phyloP scores from a whole-genome alignment of 495 filamentous ascomycete species.

The Aspergillus affinis region DNA sequence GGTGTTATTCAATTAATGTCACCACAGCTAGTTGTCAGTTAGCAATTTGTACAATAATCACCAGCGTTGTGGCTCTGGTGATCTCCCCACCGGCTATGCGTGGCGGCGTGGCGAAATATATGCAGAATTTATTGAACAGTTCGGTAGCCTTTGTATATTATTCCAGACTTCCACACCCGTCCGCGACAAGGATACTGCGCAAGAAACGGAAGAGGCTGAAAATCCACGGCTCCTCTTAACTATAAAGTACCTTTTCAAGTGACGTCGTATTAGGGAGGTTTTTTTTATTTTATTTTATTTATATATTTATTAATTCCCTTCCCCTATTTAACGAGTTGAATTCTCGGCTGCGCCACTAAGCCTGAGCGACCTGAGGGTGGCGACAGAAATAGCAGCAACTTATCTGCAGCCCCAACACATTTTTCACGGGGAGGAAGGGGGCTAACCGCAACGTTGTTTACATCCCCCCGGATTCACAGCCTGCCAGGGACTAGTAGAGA shows the following conservation, averaged over 20 bases:
- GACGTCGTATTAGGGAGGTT: too few species aligned
- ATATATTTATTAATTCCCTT: neutral
- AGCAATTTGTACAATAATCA: neutral
- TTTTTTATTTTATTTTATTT: neutral
- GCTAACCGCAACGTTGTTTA: constrained; percentile 11
- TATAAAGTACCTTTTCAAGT: constrained; percentile 11
- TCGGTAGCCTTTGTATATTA: neutral
- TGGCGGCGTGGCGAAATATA: neutral
- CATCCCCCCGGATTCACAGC: constrained; percentile 23
- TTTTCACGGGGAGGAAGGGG: constrained; percentile 10
- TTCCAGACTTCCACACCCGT: neutral
- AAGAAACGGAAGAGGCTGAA: constrained; percentile 14
- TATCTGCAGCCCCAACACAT: constrained; percentile 18
- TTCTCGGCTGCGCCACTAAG: constrained; percentile 21
- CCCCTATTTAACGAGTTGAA: constrained; percentile 1
- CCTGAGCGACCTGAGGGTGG: constrained; percentile 21
- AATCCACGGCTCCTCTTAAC: constrained; percentile 11
- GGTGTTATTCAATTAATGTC: neutral
- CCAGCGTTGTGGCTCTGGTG: neutral
- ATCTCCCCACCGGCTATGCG: neutral
- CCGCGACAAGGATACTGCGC: constrained; percentile 5
- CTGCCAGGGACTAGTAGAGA: constrained; percentile 13
- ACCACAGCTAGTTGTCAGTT: neutral
- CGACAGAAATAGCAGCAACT: constrained; percentile 20
- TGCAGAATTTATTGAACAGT: neutral